A percentile compares a stretch with the other conserved stretches of the same genome.
phyloP scores from a whole-genome alignment of 495 filamentous ascomycete genomes.

The Aspergillus indologenus region DNA sequence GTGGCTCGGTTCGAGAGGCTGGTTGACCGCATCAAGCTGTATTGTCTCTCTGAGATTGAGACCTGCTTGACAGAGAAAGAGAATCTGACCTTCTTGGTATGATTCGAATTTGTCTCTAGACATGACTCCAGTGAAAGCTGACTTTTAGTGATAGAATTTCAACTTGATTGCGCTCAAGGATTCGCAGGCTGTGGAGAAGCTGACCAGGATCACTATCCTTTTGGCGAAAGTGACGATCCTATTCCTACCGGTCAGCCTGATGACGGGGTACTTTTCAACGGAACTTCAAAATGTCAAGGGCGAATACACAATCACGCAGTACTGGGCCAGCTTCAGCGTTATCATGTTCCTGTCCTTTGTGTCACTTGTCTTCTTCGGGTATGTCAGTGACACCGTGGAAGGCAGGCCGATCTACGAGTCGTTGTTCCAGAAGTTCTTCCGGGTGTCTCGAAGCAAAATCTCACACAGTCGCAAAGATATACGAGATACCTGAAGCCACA shows the following conservation, averaged over 20 bases:
- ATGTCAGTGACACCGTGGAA: constrained; percentile 48
- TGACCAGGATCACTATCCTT: constrained; percentile 78
- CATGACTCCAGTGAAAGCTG: constrained; percentile 9
- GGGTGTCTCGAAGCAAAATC: constrained; percentile 28
- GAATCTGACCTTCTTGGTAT: constrained; percentile 66
- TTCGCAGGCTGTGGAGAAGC: constrained; percentile 70
- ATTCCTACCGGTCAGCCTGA: constrained; percentile 78
- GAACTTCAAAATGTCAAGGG: constrained; percentile 58
- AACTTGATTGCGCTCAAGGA: constrained; percentile 85
- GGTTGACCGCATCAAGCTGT: constrained; percentile 69
- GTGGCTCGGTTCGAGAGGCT: constrained; percentile 73
- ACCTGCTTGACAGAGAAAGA: constrained; percentile 78
- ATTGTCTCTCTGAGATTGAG: constrained; percentile 77
- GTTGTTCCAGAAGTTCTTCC: constrained; percentile 39
- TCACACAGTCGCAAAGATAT: constrained; percentile 11
- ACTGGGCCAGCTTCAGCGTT: constrained; percentile 71
- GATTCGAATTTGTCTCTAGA: constrained; percentile 10
- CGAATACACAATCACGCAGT: constrained; percentile 58
- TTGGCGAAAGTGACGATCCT: constrained; percentile 79
- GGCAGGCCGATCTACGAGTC: constrained; percentile 50
- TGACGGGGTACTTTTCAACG: constrained; percentile 81
- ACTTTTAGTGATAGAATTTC: constrained; percentile 60
- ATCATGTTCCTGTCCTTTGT: constrained; percentile 63
- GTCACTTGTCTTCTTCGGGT: constrained; percentile 48
- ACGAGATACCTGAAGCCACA: background rate